These are phyloP conservation scores for Pseudogymnoascus sp. DNA, from an alignment of 2,329 filamentous ascomycete genomes.

Conservation along the genomic window DNA sequence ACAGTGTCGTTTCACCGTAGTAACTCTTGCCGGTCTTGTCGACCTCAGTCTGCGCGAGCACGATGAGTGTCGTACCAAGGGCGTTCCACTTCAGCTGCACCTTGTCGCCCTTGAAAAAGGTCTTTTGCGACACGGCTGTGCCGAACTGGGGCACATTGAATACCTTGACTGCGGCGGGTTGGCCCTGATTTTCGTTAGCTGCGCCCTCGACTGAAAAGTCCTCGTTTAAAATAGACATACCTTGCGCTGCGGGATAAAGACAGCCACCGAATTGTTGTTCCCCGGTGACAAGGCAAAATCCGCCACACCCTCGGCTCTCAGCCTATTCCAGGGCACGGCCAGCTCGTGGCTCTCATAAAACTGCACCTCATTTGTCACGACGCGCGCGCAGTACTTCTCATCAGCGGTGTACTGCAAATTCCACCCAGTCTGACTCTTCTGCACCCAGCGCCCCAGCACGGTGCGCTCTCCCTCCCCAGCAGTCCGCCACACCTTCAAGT, in stretches of 20 bases:
- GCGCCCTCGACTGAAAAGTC: not conserved
- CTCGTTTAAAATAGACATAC: constrained; percentile 36
- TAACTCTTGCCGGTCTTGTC: constrained; percentile 99
- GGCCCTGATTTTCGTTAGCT: constrained; percentile 50
- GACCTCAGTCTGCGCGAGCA: constrained; percentile 94
- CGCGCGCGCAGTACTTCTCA: constrained; percentile 85
- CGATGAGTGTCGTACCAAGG: constrained; percentile 81
- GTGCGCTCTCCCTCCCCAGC: constrained; percentile 56
- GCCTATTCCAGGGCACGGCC: constrained; percentile 85
- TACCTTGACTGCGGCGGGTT: constrained; percentile 88
- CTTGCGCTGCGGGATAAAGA: constrained; percentile 94
- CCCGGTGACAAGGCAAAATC: constrained; percentile 88
- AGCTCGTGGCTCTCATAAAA: constrained; percentile 89
- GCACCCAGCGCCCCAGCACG: constrained; percentile 82
- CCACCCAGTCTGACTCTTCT: constrained; percentile 93
- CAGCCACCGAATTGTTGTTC: constrained; percentile 82
- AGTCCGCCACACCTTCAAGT: constrained; percentile 92
- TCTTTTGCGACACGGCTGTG: constrained; percentile 86
- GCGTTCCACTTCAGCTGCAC: constrained; percentile 98
- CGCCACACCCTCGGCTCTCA: constrained; percentile 80
- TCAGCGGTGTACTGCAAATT: constrained; percentile 95
- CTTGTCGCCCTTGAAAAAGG: constrained; percentile 98
- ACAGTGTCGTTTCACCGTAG: constrained; percentile 96
- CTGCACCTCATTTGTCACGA: constrained; percentile 94
- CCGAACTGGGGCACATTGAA: constrained; percentile 87